These are phyloP conservation scores for Apiospora saccharicola DNA, from an alignment of 2,329 filamentous ascomycete genomes.

Conservation along the genomic window DNA sequence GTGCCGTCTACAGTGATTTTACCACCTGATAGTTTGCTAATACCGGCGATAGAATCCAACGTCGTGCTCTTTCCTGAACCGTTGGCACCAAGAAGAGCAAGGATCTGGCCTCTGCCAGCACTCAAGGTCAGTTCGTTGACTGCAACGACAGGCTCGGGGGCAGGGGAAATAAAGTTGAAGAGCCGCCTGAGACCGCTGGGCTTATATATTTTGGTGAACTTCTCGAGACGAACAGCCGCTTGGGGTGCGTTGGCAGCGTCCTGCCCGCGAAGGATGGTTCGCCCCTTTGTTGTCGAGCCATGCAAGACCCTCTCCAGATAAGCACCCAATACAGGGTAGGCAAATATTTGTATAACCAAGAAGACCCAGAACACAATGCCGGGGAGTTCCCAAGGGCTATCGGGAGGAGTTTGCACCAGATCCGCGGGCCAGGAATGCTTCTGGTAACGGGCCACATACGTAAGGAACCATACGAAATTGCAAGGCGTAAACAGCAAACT, in stretches of 20 bases:
- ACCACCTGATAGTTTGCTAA: conserved; percentile 79
- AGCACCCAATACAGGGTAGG: conserved; percentile 78
- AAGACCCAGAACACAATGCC: conserved; percentile 83
- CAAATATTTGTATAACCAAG: conserved; percentile 77
- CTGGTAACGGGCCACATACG: conserved; percentile 81
- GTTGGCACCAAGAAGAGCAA: conserved; percentile 87
- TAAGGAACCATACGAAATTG: conserved; percentile 84
- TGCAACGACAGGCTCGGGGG: conserved; percentile 75
- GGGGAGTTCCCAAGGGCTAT: conserved; percentile 72
- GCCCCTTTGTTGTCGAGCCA: conserved; percentile 72
- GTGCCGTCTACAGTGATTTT: conserved; percentile 79
- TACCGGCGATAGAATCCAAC: conserved; percentile 84
- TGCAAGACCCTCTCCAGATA: conserved; percentile 77
- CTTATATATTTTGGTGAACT: conserved; percentile 80
- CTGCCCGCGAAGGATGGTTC: conserved; percentile 56
- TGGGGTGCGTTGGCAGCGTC: conserved; percentile 37
- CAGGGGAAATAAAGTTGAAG: conserved; percentile 54
- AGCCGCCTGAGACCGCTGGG: conserved; percentile 68
- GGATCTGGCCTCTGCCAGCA: conserved; percentile 80
- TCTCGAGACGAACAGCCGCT: conserved; percentile 72
- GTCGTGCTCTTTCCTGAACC: conserved; percentile 92
- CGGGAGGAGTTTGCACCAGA: conserved; percentile 67
- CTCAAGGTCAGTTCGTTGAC: conserved; percentile 77
- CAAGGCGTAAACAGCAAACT: conserved; percentile 85
- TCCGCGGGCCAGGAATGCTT: conserved; percentile 65